These are phyloP conservation scores for Xylaria sp. DNA, from an alignment of 2,329 filamentous ascomycete genomes.

Conservation along the genomic window DNA sequence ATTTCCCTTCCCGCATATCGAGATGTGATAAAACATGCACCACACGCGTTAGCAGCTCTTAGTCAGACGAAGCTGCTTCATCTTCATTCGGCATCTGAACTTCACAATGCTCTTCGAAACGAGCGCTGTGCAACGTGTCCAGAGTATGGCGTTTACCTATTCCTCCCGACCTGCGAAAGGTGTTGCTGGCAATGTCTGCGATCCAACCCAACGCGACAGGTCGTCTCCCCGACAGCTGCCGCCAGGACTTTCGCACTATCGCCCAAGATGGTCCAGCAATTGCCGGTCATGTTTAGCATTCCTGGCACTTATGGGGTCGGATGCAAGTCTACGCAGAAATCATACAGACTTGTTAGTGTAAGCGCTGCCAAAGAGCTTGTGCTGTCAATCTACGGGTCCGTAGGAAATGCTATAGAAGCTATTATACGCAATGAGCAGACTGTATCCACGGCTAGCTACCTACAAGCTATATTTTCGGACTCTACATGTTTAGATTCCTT, in stretches of 20 bases:
- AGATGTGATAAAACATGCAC: conserved; percentile 26
- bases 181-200: conserved; percentile 28
- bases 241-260: conserved; percentile 24
- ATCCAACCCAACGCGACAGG: conserved; percentile 24
- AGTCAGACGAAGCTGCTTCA: conserved; percentile 24
- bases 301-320: conserved; percentile 23
- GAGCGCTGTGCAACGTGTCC: conserved; percentile 27
- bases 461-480: conserved; percentile 29
- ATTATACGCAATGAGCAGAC: conserved; percentile 18
- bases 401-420: conserved; percentile 22
- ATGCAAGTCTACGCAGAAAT: conserved; percentile 19
- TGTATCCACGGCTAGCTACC: conserved; percentile 19
- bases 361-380: conserved; percentile 23
- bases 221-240: conserved; percentile 19
- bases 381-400: conserved; percentile 22
- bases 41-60: conserved; percentile 24
- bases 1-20: conserved; percentile 23
- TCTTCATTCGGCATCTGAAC: conserved; percentile 27
- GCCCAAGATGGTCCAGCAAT: conserved; percentile 24
- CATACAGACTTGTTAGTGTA: conserved; percentile 24
- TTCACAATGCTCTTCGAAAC: conserved; percentile 28
- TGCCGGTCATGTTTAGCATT: conserved; percentile 28
- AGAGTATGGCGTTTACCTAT: conserved; percentile 29
- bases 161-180: conserved; percentile 29
- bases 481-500: conserved; percentile 26